Evolutionary conservation across 2,329 filamentous ascomycete species (phyloP), one percentile per base, ranked within the genome.

Genomic region (Ceratocystiopsis brevicomis): DNA sequence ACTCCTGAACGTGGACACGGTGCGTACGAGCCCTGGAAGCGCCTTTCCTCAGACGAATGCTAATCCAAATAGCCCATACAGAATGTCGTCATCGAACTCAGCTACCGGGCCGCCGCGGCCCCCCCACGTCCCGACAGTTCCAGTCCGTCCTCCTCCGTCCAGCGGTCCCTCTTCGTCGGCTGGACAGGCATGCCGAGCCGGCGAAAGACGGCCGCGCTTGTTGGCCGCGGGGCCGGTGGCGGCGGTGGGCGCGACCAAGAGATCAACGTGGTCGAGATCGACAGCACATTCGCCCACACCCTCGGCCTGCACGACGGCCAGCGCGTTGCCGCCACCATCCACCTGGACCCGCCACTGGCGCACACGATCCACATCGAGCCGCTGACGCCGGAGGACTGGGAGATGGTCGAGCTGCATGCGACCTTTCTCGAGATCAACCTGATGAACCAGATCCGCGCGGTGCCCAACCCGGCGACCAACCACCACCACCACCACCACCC

Each of bases 171-270:
- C 53, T 98, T 81, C 57, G 69, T 93, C 47, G 90, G 90, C 58
- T 98, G 90, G 90, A 95, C 90, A 12, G 90, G 90, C 53, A 92
- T 98, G 84, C 81, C 86, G 50, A 95, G 87, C 66, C 92, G 87
- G 68, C 76, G 83, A 55, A 81, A 77, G 58, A 65, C 81, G 51
- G 74, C 78, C 13, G 73, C 83, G 1, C 69, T 87, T 25, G 75
- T 90, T 25, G 71, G 74, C 45, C 76, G 45, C 16, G 37, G 37
- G 9, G 12, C 15, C 33, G 81, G 83, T 1, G 70, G 86, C 52
- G 73, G 65, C 51, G 67, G 76, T 48, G 68, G 68, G 3, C 70
- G 77, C 53, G 83, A 90, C 48, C 81, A 86, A 56, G 86, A 94
- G 49, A 61, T 81, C 6, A 66, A 79, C 32, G 67, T 79, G 1